Evolutionary conservation across 148 eudicot species (phyloP), one percentile per base, ranked within the genome.

Genomic region (Hydrangea macrophylla): DNA sequence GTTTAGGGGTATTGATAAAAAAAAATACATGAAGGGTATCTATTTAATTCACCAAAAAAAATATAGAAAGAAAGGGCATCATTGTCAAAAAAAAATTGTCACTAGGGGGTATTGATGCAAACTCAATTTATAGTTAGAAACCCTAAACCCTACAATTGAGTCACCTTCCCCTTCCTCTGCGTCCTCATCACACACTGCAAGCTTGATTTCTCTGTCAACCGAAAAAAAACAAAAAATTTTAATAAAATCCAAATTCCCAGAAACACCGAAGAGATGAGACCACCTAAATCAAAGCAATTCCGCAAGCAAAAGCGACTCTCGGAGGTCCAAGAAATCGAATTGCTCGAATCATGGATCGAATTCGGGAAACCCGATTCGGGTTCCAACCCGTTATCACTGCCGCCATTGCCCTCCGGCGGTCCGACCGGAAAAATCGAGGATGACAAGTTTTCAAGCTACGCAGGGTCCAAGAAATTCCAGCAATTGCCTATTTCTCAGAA

Each of bases 401-500:
- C 85, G n/a, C 85, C 91, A 2, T 55, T 81, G 51, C 78, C 88
- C 8, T 26, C 53, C 1, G 76, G 72, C 9, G 70, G 92, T 27
- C 88, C 81, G 0, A 50, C 88, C 12, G 98, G 97, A 5, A 73
- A 62, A 6, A 65, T 90, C 9, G 67, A 65, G 2, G 92, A 76
- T 6, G 72, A 74, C 27, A 73, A 86, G 3, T 93, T 78, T 67
- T 93, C 98, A 0, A 65, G 67, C 6, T 93, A 86, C 68, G 82
- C 84, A 3, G 98, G 98, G 0, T 79, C 82, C 55, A 61, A 66
- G 26, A 73, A 81, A 58, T 94, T 94, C 67, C 70, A 71, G n/a
- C 89, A 93, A 58, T 39, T 94, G 70, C 98, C 98, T 0, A 8
- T 94, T 1, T 90, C 98, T 7, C 83, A 83, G 75, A 86, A 81